These are phyloP conservation scores for Candida frijolesensis DNA, from an alignment of 1,139 yeast genomes.

Conservation along the genomic window DNA sequence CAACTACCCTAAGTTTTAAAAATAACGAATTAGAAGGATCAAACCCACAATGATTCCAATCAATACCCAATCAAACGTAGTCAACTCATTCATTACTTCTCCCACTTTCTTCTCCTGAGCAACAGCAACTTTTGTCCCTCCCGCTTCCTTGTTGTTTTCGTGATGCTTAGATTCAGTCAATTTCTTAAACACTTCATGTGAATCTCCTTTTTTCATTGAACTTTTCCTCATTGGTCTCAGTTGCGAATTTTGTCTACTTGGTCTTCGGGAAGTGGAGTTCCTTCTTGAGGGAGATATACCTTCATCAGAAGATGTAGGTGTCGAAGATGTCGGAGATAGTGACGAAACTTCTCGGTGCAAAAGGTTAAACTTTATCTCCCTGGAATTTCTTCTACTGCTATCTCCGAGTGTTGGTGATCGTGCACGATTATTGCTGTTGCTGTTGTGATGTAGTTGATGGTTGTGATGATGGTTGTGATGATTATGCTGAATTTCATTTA, in stretches of 20 bases:
- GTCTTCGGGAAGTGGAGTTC: background rate
- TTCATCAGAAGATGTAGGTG: background rate
- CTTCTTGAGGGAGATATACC: constrained; percentile 1
- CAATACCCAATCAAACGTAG: constrained; percentile 7
- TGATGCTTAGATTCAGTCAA: background rate
- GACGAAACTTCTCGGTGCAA: background rate
- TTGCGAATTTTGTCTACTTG: constrained; percentile 1
- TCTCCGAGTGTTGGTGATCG: background rate
- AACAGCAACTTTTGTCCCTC: too few relatives aligned
- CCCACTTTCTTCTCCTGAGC: background rate
- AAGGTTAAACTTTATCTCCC: background rate
- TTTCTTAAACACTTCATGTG: background rate
- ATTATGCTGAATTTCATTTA: background rate
- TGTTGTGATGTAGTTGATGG: background rate
- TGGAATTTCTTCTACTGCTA: background rate
- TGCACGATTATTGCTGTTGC: background rate
- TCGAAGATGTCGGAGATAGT: background rate
- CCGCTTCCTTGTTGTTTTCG: background rate
- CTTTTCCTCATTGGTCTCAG: background rate
- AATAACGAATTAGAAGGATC: background rate
- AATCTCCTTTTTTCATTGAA: background rate
- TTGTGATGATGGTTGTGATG: background rate
- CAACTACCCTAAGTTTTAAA: background rate
- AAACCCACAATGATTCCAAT: constrained; percentile 4
- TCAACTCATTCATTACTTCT: constrained; percentile 2